Evolutionary conservation across 1,139 yeast species (phyloP).

Genomic region (Zygotorulaspora mrakii): DNA sequence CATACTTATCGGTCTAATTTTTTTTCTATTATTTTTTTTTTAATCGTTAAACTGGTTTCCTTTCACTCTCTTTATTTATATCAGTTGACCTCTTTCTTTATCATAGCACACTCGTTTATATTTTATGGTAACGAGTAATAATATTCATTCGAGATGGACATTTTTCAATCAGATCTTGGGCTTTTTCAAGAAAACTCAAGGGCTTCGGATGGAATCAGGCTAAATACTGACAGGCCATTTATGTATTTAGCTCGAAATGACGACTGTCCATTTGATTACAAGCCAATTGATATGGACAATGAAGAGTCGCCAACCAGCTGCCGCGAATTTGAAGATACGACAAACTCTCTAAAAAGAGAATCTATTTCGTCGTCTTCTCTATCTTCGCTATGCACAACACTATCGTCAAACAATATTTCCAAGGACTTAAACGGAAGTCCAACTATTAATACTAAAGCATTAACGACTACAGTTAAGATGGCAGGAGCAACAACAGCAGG

Average conservation of each 20-base stretch:
- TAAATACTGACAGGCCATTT: conserved; percentile 1
- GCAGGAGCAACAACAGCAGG: too few species aligned
- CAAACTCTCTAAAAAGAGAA: conserved; percentile 2
- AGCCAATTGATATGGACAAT: not conserved
- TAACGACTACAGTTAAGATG: too few species aligned
- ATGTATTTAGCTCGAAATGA: conserved; percentile 1
- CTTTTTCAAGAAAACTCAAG: conserved; percentile 1
- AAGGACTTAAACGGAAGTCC: not conserved
- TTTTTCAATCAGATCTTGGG: conserved; percentile 4
- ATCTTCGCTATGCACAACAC: conserved; percentile 3
- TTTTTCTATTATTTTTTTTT: not conserved
- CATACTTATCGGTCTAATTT: not conserved
- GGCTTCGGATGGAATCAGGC: conserved; percentile 1
- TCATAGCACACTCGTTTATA: conserved; percentile 1
- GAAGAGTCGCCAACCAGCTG: conserved; percentile 4
- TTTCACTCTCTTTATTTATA: too few species aligned
- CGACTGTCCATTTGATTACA: conserved; percentile 2
- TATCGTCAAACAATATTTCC: conserved; percentile 1
- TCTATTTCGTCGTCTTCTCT: conserved; percentile 3
- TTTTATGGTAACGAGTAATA: not conserved
- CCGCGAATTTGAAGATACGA: conserved; percentile 3
- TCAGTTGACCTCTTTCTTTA: not conserved
- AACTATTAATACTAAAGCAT: not conserved
- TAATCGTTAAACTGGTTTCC: too few species aligned
- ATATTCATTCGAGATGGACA: not conserved